Percentiles rank a stretch among this genome's conserved stretches.
Conservation (phyloP, 1,139 yeast species). For the Pichia norvegensis region DNA sequence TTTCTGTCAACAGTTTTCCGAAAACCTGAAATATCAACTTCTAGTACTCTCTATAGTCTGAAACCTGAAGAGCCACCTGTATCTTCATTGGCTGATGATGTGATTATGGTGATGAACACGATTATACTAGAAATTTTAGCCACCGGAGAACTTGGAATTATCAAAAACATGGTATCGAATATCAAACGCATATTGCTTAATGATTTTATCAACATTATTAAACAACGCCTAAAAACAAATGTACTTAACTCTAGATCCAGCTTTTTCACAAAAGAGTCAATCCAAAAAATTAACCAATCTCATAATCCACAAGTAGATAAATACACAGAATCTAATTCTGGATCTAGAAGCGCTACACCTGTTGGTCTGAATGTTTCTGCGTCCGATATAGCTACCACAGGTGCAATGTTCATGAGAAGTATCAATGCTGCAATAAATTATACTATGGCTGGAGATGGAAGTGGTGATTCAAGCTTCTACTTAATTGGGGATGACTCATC, state of each 20-base stretch:
- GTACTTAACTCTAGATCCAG: conserved; percentile 42
- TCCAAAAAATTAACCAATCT: conserved; percentile 14
- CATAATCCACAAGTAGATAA: conserved; percentile 8
- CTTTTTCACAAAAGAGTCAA: conserved; percentile 18
- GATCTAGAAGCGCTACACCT: conserved; percentile 13
- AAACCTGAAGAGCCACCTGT: conserved; percentile 56
- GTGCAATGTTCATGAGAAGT: conserved; percentile 27
- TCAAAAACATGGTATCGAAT: conserved; percentile 43
- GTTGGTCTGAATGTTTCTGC: conserved; percentile 25
- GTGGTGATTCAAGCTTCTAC: conserved; percentile 24
- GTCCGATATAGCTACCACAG: conserved; percentile 21
- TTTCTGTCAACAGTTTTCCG: conserved; percentile 19
- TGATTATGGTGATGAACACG: conserved; percentile 65
- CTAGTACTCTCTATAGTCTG: conserved; percentile 17
- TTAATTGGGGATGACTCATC: conserved; percentile 28
- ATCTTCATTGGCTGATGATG: conserved; percentile 82
- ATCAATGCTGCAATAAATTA: conserved; percentile 28
- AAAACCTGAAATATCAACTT: conserved; percentile 15
- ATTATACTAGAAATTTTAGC: conserved; percentile 51
- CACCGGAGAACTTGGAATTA: conserved; percentile 50
- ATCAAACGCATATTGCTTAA: conserved; percentile 39
- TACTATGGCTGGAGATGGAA: conserved; percentile 21
- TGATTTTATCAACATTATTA: conserved; percentile 40
- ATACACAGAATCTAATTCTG: conserved; percentile 5
- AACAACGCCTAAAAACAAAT: conserved; percentile 48